Conservation (phyloP, 345 rosid species). For the Moricandia moricandioides region DNA sequence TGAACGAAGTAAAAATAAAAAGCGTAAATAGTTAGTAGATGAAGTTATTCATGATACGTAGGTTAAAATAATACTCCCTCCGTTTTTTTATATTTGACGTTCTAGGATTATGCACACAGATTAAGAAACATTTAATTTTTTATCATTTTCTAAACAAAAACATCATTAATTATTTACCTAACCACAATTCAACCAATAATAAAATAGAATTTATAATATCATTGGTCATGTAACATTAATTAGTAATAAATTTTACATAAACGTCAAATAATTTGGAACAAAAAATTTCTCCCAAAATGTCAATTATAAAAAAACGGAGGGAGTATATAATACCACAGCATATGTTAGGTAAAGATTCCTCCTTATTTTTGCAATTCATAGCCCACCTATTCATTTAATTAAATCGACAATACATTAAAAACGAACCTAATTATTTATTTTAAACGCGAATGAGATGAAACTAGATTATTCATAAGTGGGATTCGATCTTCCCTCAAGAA, state of each 20-base stretch:
- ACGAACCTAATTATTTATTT: not conserved
- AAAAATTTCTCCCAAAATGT: too few relatives aligned
- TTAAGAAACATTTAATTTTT: too few relatives aligned
- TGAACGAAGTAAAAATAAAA: not conserved
- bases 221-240: too few relatives aligned
- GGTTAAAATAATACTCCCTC: not conserved
- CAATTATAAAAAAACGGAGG: too few relatives aligned
- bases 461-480: not conserved
- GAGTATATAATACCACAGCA: not conserved
- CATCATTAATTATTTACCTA: too few relatives aligned
- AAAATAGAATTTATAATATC: too few relatives aligned
- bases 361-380: not conserved
- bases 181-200: too few relatives aligned
- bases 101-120: too few relatives aligned
- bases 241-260: too few relatives aligned
- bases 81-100: too few relatives aligned
- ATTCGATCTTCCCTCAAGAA: not conserved
- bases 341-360: slow-evolving; percentile 19
- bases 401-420: not conserved
- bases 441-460: not conserved
- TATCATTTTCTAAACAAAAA: too few relatives aligned
- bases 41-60: slow-evolving; percentile 19
- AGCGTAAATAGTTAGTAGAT: slow-evolving; percentile 15
- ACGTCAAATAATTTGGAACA: too few relatives aligned
- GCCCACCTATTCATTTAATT: not conserved